Evolutionary conservation across 805 yeast genomes (phyloP), one percentile per base, ranked within the genome.

Genomic region (Kodamaea sagamina): DNA sequence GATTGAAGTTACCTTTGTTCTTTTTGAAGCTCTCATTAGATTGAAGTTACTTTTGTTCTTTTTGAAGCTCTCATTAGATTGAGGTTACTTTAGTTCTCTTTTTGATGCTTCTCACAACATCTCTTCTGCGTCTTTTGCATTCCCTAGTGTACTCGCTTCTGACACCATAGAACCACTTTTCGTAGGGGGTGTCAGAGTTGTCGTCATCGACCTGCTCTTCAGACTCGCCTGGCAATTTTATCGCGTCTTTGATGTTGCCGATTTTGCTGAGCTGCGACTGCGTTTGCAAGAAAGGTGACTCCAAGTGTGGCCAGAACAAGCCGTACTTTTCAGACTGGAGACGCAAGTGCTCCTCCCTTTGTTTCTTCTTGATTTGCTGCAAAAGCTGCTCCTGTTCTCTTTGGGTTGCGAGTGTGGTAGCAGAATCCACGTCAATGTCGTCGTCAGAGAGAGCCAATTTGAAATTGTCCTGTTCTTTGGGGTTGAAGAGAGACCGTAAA

Each of bases 271-370:
- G 61, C 59, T 86, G 96, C 0, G 96, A 74, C 64, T 90, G 98
- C 0, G 97, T 83, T 39, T 78, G 79, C 49, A 92, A 68, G 65
- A 88, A 92, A 0, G 97, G 97, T 0, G 97, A 90, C 13, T 85
- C 85, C 9, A 73, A 67, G 59, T 92, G 97, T 1, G 84, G 68
- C 75, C 95, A 92, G 62, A 92, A 90, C 26, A 89, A 67, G 6
- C 88, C 81, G 35, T 50, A 55, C 42, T 58, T 57, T 11, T 47
- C 47, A 8, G 46, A 34, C 9, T 51, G 50, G 36, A 65, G 55
- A 29, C 63, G 39, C 16, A 42, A 32, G n/a, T 43, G 41, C 25
- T 63, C 50, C 59, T 71, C 44, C 54, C 61, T 46, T 39, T 59
- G 65, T 32, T 63, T 63, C 24, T 57, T 54, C 35, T 63, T 58